Evolutionary conservation across 2,329 filamentous ascomycete species (phyloP).

Genomic region (Claviceps humidiphila): DNA sequence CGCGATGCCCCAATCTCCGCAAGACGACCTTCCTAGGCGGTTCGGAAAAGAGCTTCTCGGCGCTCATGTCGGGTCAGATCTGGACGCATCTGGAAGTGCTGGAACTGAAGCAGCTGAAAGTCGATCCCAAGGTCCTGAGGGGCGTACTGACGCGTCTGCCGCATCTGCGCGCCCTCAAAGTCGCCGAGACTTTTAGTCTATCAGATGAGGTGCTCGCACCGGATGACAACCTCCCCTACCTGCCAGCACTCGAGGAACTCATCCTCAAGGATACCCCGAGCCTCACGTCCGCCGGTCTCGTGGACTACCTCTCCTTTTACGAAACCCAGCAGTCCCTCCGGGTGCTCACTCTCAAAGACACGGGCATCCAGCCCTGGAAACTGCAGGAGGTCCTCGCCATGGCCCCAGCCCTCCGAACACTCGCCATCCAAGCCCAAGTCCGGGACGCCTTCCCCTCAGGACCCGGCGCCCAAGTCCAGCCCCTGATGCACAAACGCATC

Average conservation of each 20-base stretch:
- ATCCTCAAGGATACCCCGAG: slow-evolving; percentile 58
- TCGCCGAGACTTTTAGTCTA: slow-evolving; percentile 56
- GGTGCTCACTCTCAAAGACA: slow-evolving; percentile 57
- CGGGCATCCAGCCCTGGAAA: slow-evolving; percentile 51
- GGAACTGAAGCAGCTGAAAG: slow-evolving; percentile 52
- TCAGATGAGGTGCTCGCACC: slow-evolving; percentile 64
- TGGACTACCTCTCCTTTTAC: slow-evolving; percentile 49
- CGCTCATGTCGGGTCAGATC: slow-evolving; percentile 48
- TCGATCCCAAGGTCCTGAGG: slow-evolving; percentile 59
- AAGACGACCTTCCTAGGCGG: slow-evolving; percentile 80
- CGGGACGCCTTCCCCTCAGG: slow-evolving; percentile 35
- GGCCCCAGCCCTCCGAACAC: slow-evolving; percentile 43
- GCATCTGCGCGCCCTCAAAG: slow-evolving; percentile 58
- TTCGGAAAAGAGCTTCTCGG: slow-evolving; percentile 63
- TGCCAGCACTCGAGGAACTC: slow-evolving; percentile 63
- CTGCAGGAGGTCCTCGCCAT: slow-evolving; percentile 48
- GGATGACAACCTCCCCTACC: slow-evolving; percentile 51
- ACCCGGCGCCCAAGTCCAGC: slow-evolving; percentile 39
- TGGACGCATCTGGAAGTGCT: slow-evolving; percentile 64
- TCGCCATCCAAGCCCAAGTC: slow-evolving; percentile 40
- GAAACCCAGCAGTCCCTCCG: slow-evolving; percentile 48
- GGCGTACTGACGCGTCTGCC: slow-evolving; percentile 56
- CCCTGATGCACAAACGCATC: slow-evolving; percentile 56
- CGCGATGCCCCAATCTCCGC: slow-evolving; percentile 66
- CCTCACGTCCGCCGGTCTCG: slow-evolving; percentile 59